A percentile compares a stretch with the other conserved stretches of the same genome.
These are phyloP conservation scores for Ettlia oleoabundans DNA, from an alignment of 139 green algal genomes.

Conservation along the genomic window DNA sequence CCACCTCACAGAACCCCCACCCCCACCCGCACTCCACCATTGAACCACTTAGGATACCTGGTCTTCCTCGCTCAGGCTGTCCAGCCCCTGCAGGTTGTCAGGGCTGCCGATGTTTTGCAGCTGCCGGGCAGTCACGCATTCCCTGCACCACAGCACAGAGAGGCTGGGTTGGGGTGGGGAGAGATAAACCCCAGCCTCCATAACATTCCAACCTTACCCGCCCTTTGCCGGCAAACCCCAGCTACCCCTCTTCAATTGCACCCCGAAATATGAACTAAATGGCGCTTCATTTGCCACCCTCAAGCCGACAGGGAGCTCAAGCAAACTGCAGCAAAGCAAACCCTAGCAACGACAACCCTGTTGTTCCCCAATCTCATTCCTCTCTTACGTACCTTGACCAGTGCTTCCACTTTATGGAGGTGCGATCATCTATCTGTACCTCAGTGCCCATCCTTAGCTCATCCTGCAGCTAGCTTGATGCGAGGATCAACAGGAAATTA, in stretches of 20 bases:
- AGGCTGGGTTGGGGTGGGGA: no score
- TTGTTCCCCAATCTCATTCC: neutral
- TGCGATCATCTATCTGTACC: neutral
- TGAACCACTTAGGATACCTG: neutral
- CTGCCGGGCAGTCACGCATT: neutral
- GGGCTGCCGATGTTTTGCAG: neutral
- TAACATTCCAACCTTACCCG: no score
- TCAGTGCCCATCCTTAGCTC: slow-evolving; percentile 1
- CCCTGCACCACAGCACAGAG: neutral
- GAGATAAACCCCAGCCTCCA: no score
- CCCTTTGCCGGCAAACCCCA: no score
- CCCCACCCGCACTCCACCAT: no score
- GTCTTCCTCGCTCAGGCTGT: neutral
- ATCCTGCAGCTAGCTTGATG: neutral
- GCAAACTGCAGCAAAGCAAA: neutral
- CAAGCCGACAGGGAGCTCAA: no score
- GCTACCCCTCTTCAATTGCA: no score
- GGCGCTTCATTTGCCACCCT: no score
- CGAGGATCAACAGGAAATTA: neutral
- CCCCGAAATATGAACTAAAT: no score
- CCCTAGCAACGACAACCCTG: neutral
- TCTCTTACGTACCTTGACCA: neutral
- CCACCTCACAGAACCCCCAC: no score
- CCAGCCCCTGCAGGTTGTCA: neutral
- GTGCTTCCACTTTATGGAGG: neutral